Percentiles rank a stretch among this genome's conserved stretches.
These are phyloP conservation scores for Exophiala lecanii-corni DNA, from an alignment of 2,329 filamentous ascomycete species.

Conservation along the genomic window DNA sequence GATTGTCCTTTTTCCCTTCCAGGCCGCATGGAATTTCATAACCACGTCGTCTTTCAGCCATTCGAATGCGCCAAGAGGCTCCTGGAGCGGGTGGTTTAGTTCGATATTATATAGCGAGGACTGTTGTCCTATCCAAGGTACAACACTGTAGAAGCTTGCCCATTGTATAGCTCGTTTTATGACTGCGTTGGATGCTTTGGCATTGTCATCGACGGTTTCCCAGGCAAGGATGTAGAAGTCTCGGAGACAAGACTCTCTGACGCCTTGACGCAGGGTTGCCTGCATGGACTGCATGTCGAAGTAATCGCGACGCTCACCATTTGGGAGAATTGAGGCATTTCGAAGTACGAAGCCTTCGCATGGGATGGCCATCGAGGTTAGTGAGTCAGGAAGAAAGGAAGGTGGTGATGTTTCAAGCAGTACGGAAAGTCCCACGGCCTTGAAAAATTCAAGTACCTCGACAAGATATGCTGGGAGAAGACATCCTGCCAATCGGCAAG, in stretches of 20 bases:
- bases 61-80: conserved; percentile 44
- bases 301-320: conserved; percentile 42
- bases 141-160: conserved; percentile 44
- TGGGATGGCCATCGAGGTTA: conserved; percentile 34
- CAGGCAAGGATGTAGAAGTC: conserved; percentile 42
- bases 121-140: conserved; percentile 41
- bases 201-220: conserved; percentile 42
- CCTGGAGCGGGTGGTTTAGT: conserved; percentile 30
- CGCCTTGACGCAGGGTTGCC: conserved; percentile 42
- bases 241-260: conserved; percentile 42
- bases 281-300: conserved; percentile 41
- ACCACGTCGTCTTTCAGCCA: conserved; percentile 45
- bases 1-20: conserved; percentile 33
- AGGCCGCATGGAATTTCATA: conserved; percentile 41
- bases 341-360: conserved; percentile 35
- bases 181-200: conserved; percentile 38
- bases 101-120: conserved; percentile 35
- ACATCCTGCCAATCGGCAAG: conserved; percentile 39
- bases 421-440: conserved; percentile 35
- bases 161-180: conserved; percentile 42
- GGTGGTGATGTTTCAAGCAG: conserved; percentile 42
- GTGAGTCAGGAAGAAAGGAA: conserved; percentile 32
- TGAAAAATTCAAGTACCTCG: conserved; percentile 33
- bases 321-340: conserved; percentile 39
- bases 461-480: conserved; percentile 30